Evolutionary conservation across 2,329 filamentous ascomycete species (phyloP).

Genomic region (Sclerotinia spermophila): DNA sequence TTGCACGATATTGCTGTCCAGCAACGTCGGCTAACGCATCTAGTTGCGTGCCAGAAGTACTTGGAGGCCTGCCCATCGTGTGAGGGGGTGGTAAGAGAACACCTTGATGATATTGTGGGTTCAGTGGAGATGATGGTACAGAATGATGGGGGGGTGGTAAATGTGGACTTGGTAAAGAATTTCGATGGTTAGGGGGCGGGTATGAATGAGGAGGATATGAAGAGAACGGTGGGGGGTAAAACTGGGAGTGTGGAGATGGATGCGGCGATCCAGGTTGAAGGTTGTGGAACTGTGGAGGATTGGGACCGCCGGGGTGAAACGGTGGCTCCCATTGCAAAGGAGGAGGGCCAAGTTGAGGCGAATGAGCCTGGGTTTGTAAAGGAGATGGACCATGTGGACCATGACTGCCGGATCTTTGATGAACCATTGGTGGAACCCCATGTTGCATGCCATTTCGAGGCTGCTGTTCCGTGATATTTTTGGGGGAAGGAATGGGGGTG

Average conservation of each 20-base stretch:
- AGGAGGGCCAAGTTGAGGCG: conserved; percentile 17
- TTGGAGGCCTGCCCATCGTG: conserved; percentile 22
- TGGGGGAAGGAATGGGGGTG: conserved; percentile 19
- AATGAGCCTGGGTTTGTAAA: conserved; percentile 29
- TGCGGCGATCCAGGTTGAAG: conserved; percentile 20
- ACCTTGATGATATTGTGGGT: conserved; percentile 25
- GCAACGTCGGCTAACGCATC: conserved; percentile 36
- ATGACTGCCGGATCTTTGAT: conserved; percentile 26
- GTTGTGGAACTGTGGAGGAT: conserved; percentile 18
- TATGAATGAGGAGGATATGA: conserved; percentile 22
- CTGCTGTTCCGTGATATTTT: conserved; percentile 20
- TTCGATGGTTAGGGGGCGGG: conserved; percentile 22
- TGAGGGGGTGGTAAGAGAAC: conserved; percentile 33
- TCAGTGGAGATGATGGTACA: conserved; percentile 36
- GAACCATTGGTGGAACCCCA: conserved; percentile 17
- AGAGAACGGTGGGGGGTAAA: conserved; percentile 17
- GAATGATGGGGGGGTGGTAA: conserved; percentile 32
- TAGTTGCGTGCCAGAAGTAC: conserved; percentile 30
- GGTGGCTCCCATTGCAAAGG: conserved; percentile 32
- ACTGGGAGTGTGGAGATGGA: conserved; percentile 17
- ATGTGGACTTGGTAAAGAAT: conserved; percentile 32
- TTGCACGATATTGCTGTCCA: conserved; percentile 35
- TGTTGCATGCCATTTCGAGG: conserved; percentile 19
- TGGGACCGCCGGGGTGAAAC: conserved; percentile 25
- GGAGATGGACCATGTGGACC: conserved; percentile 30